Conservation (phyloP, 108 stramenopile species). For the Cyclotella atomus region DNA sequence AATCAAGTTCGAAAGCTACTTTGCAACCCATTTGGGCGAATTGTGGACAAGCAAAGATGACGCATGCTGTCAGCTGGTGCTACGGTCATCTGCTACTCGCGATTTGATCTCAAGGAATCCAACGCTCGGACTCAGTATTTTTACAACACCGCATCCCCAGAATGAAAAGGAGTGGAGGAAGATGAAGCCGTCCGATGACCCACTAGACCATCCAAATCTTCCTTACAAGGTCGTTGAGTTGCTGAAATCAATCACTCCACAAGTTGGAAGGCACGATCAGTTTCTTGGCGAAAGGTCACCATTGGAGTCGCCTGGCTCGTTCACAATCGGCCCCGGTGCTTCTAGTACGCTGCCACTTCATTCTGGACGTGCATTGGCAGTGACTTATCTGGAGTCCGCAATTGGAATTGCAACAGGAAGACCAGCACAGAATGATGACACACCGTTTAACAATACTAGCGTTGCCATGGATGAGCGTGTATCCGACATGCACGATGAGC, state of each 20-base stretch:
- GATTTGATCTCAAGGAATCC: conserved; percentile 81
- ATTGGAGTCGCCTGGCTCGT: conserved; percentile 7
- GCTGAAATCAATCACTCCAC: conserved; percentile 61
- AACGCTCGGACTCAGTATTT: conserved; percentile 78
- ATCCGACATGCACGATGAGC: conserved; percentile 87
- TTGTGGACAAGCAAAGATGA: conserved; percentile 74
- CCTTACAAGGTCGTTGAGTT: conserved; percentile 74
- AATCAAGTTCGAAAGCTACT: conserved; percentile 88
- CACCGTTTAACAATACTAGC: conserved; percentile 17
- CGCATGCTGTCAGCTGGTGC: conserved; percentile 65
- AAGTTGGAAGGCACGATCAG: conserved; percentile 9
- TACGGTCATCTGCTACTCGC: conserved; percentile 64
- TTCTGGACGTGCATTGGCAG: conserved; percentile 81
- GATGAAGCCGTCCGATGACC: conserved; percentile 65
- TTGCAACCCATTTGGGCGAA: conserved; percentile 84
- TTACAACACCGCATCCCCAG: conserved; percentile 80
- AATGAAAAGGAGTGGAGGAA: conserved; percentile 76
- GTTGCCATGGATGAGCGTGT: conserved; percentile 55
- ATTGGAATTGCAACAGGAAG: conserved; percentile 83
- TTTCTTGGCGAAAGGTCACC: too few species aligned
- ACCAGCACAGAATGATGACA: conserved; percentile 48
- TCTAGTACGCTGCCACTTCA: conserved; percentile 63
- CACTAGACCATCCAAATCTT: conserved; percentile 63
- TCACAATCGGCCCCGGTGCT: background rate
- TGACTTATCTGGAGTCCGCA: conserved; percentile 82